Percentiles rank a stretch among this genome's conserved stretches.
Conservation (phyloP, 2,329 filamentous ascomycete genomes). For the Xylariaceae sp. region DNA sequence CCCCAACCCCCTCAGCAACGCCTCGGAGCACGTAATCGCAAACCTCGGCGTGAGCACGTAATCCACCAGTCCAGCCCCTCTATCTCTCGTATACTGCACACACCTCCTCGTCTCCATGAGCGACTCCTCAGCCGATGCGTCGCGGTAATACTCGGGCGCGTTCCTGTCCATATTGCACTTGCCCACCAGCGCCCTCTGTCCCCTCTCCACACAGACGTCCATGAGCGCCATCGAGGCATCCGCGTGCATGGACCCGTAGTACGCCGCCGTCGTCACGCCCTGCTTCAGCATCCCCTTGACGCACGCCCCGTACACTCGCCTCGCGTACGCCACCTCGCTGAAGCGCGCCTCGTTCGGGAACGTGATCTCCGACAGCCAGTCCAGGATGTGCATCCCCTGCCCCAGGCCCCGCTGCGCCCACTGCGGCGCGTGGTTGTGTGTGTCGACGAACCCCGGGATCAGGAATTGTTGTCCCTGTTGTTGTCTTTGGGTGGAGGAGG, state of each 20-base stretch:
- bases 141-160: slow-evolving; percentile 49
- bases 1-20: slow-evolving; percentile 51
- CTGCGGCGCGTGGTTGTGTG: slow-evolving; percentile 62
- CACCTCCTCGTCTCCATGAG: slow-evolving; percentile 44
- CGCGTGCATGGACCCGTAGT: slow-evolving; percentile 53
- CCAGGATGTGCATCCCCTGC: slow-evolving; percentile 48
- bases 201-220: slow-evolving; percentile 45
- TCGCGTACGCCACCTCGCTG: slow-evolving; percentile 47
- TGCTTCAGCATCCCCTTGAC: slow-evolving; percentile 56
- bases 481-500: slow-evolving; percentile 22
- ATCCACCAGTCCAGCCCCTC: slow-evolving; percentile 41
- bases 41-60: slow-evolving; percentile 55
- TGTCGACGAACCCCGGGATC: slow-evolving; percentile 59
- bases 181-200: slow-evolving; percentile 55
- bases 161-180: slow-evolving; percentile 60
- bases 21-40: slow-evolving; percentile 53
- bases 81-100: slow-evolving; percentile 42
- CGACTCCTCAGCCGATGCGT: slow-evolving; percentile 41
- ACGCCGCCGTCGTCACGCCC: slow-evolving; percentile 56
- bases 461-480: slow-evolving; percentile 43
- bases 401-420: slow-evolving; percentile 45
- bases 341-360: slow-evolving; percentile 62
- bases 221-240: slow-evolving; percentile 53
- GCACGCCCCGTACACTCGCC: slow-evolving; percentile 44
- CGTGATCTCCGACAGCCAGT: slow-evolving; percentile 60